phyloP scores from a whole-genome alignment of 352 stramenopile genomes.

The Hyaloperonospora arabidopsidis region DNA sequence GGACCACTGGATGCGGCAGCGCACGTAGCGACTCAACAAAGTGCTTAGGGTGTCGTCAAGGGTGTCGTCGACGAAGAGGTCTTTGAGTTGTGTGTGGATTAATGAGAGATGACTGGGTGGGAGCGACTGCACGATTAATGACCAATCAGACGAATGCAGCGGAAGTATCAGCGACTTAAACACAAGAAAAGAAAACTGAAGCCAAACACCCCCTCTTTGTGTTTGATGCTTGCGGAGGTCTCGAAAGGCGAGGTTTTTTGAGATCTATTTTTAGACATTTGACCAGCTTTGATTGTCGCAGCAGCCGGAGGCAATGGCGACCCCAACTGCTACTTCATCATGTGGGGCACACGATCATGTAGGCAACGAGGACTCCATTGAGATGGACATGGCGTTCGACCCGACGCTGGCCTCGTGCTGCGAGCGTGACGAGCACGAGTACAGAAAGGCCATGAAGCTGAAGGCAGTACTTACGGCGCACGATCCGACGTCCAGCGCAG shows the following conservation, averaged over 20 bases:
- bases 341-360: constrained; percentile 15
- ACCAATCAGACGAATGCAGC: constrained; percentile 7
- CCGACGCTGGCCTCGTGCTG: constrained; percentile 63
- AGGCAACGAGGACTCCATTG: constrained; percentile 16
- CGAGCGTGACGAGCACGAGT: constrained; percentile 48
- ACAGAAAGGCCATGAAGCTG: constrained; percentile 55
- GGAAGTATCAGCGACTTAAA: not conserved
- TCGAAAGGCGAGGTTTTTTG: too few species aligned
- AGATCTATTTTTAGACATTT: too few species aligned
- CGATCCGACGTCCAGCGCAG: constrained; percentile 43
- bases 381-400: constrained; percentile 39
- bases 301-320: constrained; percentile 9
- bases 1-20: too few species aligned
- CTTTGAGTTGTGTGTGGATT: not conserved
- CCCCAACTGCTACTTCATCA: constrained; percentile 3
- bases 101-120: constrained; percentile 28
- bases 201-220: not conserved
- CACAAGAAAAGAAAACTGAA: not conserved
- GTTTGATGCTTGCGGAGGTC: not conserved
- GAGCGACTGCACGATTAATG: constrained; percentile 13
- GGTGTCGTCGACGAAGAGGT: not conserved
- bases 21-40: not conserved
- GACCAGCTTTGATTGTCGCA: not conserved
- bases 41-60: not conserved
- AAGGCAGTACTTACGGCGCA: constrained; percentile 50